Evolutionary conservation across 768 basidiomycete species (phyloP), one percentile per base, ranked within the genome.

Genomic region (Leccinum truebloodii): DNA sequence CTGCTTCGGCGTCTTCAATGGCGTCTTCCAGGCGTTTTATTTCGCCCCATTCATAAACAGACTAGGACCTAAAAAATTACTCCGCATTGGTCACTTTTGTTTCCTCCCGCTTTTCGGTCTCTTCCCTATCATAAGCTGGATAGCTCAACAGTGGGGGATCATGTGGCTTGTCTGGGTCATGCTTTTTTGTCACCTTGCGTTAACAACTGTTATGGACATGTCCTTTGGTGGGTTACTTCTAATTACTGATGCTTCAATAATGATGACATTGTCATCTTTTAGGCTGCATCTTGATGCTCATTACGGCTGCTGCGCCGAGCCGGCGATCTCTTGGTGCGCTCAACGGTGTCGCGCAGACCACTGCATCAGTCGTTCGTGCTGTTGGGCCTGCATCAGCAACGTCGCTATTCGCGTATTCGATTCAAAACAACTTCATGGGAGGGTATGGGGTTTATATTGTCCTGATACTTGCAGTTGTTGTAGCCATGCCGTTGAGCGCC

Each of bases 241-340:
- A 14, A 6, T 39, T 26, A 20, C 37, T 18, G 30, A 7, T 57
- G 8, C 12, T 63, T 71, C 20, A 9, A 32, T 34, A 14, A 50
- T 60, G 58, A 57, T 57, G 10, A 16, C 22, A 20, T 8, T 18
- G 10, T 59, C 39, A 16, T 39, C 16, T 39, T 39, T 3, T 35
- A 89, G 89, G 87, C 12, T 85, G 87, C 50, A 77, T 89, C 46
- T 83, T 90, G 67, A 88, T 91, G 62, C 88, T 84, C 65, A 86
- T 91, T 60, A 80, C 83, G 12, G 81, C 83, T 26, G 78, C 88
- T 28, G 77, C 89, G 0, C 89, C 90, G 7, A 88, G 88, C 63
- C 79, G 79, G 56, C 81, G 84, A 32, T 83, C 83, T 4, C 78
- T 90, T 20, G 89, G 89, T 41, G 80, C 87, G 6, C 86, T 85